Conservation (phyloP, 1,284 basidiomycete genomes). For the Cryptococcus sp. region DNA sequence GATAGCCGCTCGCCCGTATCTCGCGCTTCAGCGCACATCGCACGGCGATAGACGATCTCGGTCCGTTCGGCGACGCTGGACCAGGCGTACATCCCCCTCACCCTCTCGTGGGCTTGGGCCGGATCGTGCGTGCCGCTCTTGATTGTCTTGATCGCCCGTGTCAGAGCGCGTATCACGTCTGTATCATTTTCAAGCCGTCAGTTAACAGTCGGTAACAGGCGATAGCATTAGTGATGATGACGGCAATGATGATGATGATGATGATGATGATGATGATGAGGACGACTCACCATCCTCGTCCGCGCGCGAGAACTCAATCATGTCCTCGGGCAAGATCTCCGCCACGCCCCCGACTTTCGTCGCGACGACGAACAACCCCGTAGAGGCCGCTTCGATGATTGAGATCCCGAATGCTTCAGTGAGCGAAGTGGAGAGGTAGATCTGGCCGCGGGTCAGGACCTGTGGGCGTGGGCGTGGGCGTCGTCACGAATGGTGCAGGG, state of each 20-base stretch:
- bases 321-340: conserved; percentile 87
- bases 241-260: neutral
- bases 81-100: conserved; percentile 89
- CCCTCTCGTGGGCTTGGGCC: conserved; percentile 69
- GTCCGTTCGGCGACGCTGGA: conserved; percentile 74
- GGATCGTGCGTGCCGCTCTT: conserved; percentile 73
- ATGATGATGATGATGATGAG: neutral
- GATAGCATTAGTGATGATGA: neutral
- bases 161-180: conserved; percentile 85
- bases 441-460: conserved; percentile 80
- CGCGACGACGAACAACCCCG: conserved; percentile 90
- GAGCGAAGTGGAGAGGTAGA: conserved; percentile 93
- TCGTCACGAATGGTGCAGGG: too few species aligned
- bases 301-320: conserved; percentile 91
- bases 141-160: conserved; percentile 75
- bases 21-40: conserved; percentile 63
- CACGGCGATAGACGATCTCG: conserved; percentile 76
- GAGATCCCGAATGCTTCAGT: conserved; percentile 97
- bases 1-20: conserved; percentile 71
- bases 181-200: neutral
- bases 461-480: conserved; percentile 41
- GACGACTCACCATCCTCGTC: conserved; percentile 68
- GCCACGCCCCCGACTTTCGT: conserved; percentile 95
- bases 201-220: neutral
- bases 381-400: conserved; percentile 92